phyloP scores from a whole-genome alignment of 2,329 filamentous ascomycete species.

The Capronia epimyces region DNA sequence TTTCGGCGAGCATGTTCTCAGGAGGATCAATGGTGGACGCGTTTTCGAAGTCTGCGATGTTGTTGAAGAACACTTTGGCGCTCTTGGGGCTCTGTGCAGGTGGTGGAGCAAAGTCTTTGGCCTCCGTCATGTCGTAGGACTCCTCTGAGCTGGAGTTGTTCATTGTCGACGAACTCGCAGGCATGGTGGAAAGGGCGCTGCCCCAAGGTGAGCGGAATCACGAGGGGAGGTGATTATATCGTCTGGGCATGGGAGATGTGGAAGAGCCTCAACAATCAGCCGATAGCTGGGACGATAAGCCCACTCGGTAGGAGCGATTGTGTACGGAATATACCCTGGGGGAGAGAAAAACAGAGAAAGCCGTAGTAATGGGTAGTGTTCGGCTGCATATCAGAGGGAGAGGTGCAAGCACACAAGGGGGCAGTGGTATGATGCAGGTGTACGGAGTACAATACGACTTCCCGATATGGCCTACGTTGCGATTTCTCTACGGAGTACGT shows the following conservation, averaged over 20 bases:
- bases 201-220: neutral
- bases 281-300: too few relatives aligned
- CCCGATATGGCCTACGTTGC: neutral
- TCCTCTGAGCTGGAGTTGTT: constrained; percentile 4
- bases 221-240: neutral
- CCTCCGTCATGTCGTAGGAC: constrained; percentile 14
- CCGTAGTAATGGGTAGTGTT: neutral
- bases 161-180: constrained; percentile 5
- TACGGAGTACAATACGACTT: too few relatives aligned
- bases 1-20: constrained; percentile 11
- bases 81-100: constrained; percentile 1
- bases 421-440: neutral
- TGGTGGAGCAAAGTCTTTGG: constrained; percentile 21
- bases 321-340: neutral
- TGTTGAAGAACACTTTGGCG: constrained; percentile 12
- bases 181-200: constrained; percentile 1
- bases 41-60: constrained; percentile 8
- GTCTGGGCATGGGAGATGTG: neutral
- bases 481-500: too few relatives aligned
- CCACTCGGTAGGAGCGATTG: neutral
- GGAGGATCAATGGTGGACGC: constrained; percentile 14
- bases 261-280: too few relatives aligned
- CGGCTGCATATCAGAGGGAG: neutral
- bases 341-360: neutral
- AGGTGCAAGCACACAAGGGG: neutral